Percentiles rank a stretch among this genome's conserved stretches.
These are phyloP conservation scores for Lipomyces sp. DNA, from an alignment of 805 yeast genomes.

Conservation along the genomic window DNA sequence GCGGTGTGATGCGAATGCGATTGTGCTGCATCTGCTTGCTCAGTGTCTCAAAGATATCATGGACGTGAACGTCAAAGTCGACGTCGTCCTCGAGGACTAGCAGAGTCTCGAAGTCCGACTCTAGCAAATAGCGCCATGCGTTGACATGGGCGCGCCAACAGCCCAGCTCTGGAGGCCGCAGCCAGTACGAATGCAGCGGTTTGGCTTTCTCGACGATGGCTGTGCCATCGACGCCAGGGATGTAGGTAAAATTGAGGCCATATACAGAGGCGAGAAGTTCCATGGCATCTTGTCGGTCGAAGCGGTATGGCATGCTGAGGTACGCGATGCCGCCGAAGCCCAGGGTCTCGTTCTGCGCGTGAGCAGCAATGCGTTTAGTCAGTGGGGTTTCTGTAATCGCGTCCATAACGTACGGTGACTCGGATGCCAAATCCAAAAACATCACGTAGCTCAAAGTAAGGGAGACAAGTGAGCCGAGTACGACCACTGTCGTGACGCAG, in stretches of 20 bases:
- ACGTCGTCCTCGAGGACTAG: constrained; percentile 30
- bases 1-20: constrained; percentile 21
- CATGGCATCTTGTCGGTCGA: constrained; percentile 31
- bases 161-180: constrained; percentile 25
- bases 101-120: constrained; percentile 22
- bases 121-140: constrained; percentile 28
- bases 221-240: constrained; percentile 25
- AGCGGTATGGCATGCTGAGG: constrained; percentile 27
- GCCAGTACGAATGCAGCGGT: constrained; percentile 17
- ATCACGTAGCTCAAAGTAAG: neutral
- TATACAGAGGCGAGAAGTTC: constrained; percentile 18
- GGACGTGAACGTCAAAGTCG: constrained; percentile 28
- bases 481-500: neutral
- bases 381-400: neutral
- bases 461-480: neutral
- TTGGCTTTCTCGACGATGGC: constrained; percentile 19
- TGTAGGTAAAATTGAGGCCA: constrained; percentile 18
- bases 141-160: constrained; percentile 33
- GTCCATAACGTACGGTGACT: too few relatives aligned
- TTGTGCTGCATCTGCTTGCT: constrained; percentile 28
- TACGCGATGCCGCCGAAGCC: constrained; percentile 30
- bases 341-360: constrained; percentile 21
- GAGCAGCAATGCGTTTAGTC: neutral
- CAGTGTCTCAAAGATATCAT: constrained; percentile 21
- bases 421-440: too few relatives aligned